Evolutionary conservation across 129 eudicot species (phyloP), one percentile per base, ranked within the genome.

Genomic region (Flaveria robusta): DNA sequence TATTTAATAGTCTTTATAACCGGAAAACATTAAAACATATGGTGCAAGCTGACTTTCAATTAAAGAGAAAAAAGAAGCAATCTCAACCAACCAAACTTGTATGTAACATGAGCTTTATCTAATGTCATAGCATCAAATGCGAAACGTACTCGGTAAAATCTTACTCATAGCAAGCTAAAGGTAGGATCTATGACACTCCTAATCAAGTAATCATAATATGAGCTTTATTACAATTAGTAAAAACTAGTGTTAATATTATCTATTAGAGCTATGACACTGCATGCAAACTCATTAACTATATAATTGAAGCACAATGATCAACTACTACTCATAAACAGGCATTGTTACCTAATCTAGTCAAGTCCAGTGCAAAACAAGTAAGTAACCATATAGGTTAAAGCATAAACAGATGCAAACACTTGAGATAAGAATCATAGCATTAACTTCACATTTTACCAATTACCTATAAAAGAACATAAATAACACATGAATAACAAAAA

Each of bases 291-390:
- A 64, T 68, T 56, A 15, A 26, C 18, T 0, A 31, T 29, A 59
- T 47, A 34, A 71, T 2, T 13, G 52, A 78, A 49, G 9, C 63
- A 31, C 12, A 24, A 23, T 62, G 27, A 71, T 34, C 66, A 49
- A 62, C 29, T 9, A 71, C 56, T 77, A 55, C 81, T 41, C 64
- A 54, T 68, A 62, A 71, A 47, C 2, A 34, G 14, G 45, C 72
- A 60, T 62, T 71, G 58, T 65, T 20, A n/a, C 67, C 26, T 34
- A 77, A 47, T 34, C 39, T 34, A 34, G 39, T 34, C 7, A 34
- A 34, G 39, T 34, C 4, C 39, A 34, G 7, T 34, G 39, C 39
- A 34, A 5, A 34, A 67, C 60, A 68, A 77, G 81, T 70, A 77
- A 68, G 37, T 39, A 26, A 69, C 72, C 55, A 49, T 58, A 42